Conservation (phyloP, 306 rosid genomes). For the Rubus parviflorus region DNA sequence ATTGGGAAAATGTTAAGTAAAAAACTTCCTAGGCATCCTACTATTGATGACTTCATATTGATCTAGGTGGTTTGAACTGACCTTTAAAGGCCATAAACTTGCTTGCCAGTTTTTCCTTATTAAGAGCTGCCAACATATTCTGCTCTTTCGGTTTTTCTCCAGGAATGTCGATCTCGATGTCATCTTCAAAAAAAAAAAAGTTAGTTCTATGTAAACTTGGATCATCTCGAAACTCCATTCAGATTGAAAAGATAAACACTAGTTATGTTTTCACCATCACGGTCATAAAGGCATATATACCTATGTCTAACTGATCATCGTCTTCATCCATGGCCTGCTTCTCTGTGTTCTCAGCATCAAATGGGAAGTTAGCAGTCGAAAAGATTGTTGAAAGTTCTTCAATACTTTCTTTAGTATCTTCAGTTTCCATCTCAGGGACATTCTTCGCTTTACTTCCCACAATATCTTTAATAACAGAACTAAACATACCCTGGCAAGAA, state of each 20-base stretch:
- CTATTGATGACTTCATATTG: background rate
- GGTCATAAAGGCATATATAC: conserved; percentile 26
- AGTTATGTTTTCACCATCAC: background rate
- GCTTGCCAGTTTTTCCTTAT: conserved; percentile 69
- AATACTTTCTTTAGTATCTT: conserved; percentile 54
- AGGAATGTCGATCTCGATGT: conserved; percentile 54
- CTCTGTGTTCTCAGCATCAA: conserved; percentile 41
- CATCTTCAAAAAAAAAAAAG: conserved; percentile 43
- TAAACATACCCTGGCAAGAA: conserved; percentile 64
- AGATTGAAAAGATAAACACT: background rate
- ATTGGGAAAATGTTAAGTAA: conserved; percentile 12
- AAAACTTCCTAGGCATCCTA: background rate
- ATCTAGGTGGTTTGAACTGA: conserved; percentile 16
- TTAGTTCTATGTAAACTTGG: background rate
- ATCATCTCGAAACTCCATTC: background rate
- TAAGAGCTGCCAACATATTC: conserved; percentile 59
- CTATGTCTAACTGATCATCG: conserved; percentile 54
- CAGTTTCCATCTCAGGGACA: conserved; percentile 48
- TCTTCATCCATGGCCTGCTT: conserved; percentile 38
- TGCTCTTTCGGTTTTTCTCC: conserved; percentile 67
- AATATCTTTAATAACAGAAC: conserved; percentile 76
- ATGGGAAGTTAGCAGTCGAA: conserved; percentile 55
- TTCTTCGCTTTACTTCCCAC: conserved; percentile 67
- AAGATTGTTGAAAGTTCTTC: conserved; percentile 59
- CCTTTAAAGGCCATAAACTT: conserved; percentile 76